Conservation (phyloP, 495 filamentous ascomycete genomes). For the Rusavskia elegans region DNA sequence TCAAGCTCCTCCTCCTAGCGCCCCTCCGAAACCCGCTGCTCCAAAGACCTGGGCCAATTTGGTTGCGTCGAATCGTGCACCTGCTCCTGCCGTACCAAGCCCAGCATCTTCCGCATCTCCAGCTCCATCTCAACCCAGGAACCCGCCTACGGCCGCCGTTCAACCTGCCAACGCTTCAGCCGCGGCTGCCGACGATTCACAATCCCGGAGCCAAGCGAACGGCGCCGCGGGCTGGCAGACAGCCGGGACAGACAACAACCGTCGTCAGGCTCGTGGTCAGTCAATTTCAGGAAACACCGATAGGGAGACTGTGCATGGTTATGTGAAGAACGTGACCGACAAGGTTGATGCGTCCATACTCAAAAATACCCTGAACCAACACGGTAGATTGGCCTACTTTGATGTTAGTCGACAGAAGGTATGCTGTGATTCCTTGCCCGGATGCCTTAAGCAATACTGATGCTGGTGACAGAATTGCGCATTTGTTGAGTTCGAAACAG, state of each 20-base stretch:
- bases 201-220: conserved; percentile 29
- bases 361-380: conserved; percentile 44
- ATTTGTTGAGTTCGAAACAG: conserved; percentile 79
- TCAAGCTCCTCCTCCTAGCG: conserved; percentile 22
- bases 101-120: conserved; percentile 25
- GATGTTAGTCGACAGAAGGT: conserved; percentile 88
- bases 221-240: conserved; percentile 59
- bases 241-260: conserved; percentile 59
- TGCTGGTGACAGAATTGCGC: conserved; percentile 61
- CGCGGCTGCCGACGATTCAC: conserved; percentile 25
- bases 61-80: conserved; percentile 34
- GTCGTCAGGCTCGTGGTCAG: conserved; percentile 53
- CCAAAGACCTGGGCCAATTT: conserved; percentile 87
- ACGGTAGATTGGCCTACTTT: conserved; percentile 69
- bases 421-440: conserved; percentile 15
- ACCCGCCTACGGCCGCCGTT: conserved; percentile 23
- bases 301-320: conserved; percentile 59
- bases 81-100: conserved; percentile 23
- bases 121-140: conserved; percentile 24
- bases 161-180: conserved; percentile 14
- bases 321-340: conserved; percentile 87
- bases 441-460: not conserved
- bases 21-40: conserved; percentile 26
- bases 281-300: conserved; percentile 28
- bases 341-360: conserved; percentile 59